phyloP scores from a whole-genome alignment of 768 basidiomycete genomes.

The Kwoniella botswanensis region DNA sequence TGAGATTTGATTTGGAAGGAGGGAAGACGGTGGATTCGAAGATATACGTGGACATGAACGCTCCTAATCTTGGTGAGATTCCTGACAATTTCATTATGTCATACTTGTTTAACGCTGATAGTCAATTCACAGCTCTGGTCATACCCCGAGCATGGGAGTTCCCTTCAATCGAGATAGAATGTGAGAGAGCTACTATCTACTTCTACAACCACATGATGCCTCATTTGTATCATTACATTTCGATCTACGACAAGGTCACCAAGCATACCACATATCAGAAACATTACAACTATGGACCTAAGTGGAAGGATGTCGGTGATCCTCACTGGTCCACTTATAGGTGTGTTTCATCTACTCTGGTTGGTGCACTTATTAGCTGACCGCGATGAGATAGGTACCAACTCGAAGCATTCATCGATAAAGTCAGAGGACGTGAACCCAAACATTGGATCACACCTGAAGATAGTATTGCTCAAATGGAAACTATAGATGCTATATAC shows the following conservation, averaged over 20 bases:
- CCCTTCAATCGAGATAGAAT: conserved; percentile 16
- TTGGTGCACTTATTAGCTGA: neutral
- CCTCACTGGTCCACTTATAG: conserved; percentile 19
- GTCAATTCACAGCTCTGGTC: neutral
- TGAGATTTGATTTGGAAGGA: neutral
- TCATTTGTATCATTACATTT: conserved; percentile 18
- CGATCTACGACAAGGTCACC: conserved; percentile 18
- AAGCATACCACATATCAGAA: conserved; percentile 18
- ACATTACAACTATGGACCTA: conserved; percentile 21
- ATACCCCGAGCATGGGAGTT: conserved; percentile 10
- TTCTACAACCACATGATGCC: conserved; percentile 17
- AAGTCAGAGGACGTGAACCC: conserved; percentile 6
- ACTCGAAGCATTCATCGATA: conserved; percentile 19
- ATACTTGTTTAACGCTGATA: neutral
- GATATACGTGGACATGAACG: conserved; percentile 18
- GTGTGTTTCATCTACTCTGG: neutral
- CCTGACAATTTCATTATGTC: no score
- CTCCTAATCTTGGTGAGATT: conserved; percentile 8
- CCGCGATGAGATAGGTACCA: conserved; percentile 4
- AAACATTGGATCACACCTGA: conserved; percentile 17
- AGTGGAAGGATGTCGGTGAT: conserved; percentile 14
- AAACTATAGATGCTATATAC: conserved; percentile 18
- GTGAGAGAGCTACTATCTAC: conserved; percentile 15
- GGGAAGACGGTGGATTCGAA: conserved; percentile 10
- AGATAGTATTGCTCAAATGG: conserved; percentile 20